Base-by-base conservation (phyloP, 139 green algal genomes). In the Astrephomene gubernaculifera region DNA sequence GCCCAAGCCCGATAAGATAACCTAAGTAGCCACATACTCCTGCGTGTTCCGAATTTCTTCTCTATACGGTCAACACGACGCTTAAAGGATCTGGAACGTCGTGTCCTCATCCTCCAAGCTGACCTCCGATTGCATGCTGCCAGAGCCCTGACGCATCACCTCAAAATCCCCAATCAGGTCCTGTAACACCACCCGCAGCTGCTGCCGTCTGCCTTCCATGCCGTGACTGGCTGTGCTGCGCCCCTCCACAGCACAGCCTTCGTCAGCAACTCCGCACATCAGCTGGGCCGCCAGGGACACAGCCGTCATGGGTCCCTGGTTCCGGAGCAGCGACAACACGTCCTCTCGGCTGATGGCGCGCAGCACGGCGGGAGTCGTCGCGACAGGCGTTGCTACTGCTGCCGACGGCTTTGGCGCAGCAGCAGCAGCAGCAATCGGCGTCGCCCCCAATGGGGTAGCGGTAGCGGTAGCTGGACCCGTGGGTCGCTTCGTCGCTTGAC, bases 61-160 rank as follows among this genome's bases (percentile, higher is more conserved):
- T n/a, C n/a, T n/a, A n/a, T n/a, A n/a, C n/a, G n/a, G n/a, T n/a
- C n/a, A n/a, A n/a, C n/a, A n/a, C n/a, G n/a, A 12, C 49, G 12
- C 49, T 78, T 43, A 84, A 22, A 84, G 78, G 5, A 84, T 31
- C n/a, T 84, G 43, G 61, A 75, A 84, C 1, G 78, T 84, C n/a
- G 78, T 84, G 43, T 1, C 24, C 25, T n/a, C 24, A 33, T 84
- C 78, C 2, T 84, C 31, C 5, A 84, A 41, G 44, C 8, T 29
- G 4, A 84, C 21, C 4, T 60, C n/a, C n/a, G 78, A 74, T 43
- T 44, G 43, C 43, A 52, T 49, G 44, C 61, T 74, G 63, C 78
- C 78, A 0, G 41, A 27, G 17, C 78, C 78, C 33, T 43, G 31
- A 8, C 78, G 61, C 35, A 84, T 45, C 0, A 84, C 33, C 78